Percentiles rank a stretch among this genome's conserved stretches.
phyloP scores from a whole-genome alignment of 169 alveolate genomes.

The Cryptosporidium felis region DNA sequence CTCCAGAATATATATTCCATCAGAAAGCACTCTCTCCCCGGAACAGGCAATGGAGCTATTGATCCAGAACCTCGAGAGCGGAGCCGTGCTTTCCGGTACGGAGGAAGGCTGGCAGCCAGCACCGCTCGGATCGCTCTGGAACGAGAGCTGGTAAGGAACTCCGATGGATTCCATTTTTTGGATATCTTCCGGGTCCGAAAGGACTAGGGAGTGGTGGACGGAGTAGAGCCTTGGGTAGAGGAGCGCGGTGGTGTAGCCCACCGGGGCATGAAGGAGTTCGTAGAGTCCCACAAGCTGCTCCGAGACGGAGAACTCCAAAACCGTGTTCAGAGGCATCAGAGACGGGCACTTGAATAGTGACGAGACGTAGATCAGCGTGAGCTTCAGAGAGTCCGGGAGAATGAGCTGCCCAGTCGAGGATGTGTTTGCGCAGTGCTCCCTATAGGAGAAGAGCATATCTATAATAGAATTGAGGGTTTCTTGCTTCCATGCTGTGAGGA shows the following conservation, averaged over 20 bases:
- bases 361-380: slow-evolving; percentile 28
- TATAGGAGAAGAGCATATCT: slow-evolving; percentile 53
- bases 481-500: slow-evolving; percentile 45
- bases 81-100: too few relatives aligned
- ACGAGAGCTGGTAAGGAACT: slow-evolving; percentile 23
- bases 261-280: slow-evolving; percentile 38
- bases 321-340: slow-evolving; percentile 53
- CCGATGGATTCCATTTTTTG: slow-evolving; percentile 49
- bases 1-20: slow-evolving; percentile 53
- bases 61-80: slow-evolving; percentile 55
- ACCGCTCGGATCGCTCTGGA: background rate
- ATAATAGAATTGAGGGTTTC: slow-evolving; percentile 58
- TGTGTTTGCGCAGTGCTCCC: slow-evolving; percentile 65
- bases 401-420: slow-evolving; percentile 68
- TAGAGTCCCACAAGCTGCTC: slow-evolving; percentile 61
- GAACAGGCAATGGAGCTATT: slow-evolving; percentile 36
- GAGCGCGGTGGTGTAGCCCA: slow-evolving; percentile 31
- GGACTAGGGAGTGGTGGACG: slow-evolving; percentile 29
- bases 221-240: slow-evolving; percentile 56
- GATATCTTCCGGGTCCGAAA: background rate
- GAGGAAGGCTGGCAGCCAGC: background rate
- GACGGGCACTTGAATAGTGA: slow-evolving; percentile 52
- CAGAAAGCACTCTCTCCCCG: slow-evolving; percentile 56
- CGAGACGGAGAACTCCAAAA: slow-evolving; percentile 27
- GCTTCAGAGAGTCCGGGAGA: slow-evolving; percentile 54